Base-by-base conservation (phyloP, 768 basidiomycete genomes). In the Tephrocybe sp. region DNA sequence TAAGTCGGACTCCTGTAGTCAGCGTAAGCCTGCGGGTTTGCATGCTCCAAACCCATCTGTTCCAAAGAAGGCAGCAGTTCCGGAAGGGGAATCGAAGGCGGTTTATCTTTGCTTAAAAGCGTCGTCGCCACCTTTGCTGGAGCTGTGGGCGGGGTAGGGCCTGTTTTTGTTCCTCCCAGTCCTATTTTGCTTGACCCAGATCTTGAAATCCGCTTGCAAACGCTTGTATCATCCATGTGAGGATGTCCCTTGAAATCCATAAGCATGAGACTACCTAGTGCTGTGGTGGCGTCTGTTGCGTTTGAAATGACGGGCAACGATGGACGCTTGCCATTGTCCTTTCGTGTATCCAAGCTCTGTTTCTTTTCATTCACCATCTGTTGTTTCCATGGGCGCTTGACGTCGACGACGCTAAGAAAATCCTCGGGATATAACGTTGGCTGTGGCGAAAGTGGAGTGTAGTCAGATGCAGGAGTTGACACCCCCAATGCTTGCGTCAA, bases 1-100 rank as follows among this genome's bases (percentile, higher is more conserved):
- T 91, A 91, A 5, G 89, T 91, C 14, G 89, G 87, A 60, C 89
- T 89, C 54, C 82, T 74, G 54, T 91, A 90, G 42, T 79, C 80
- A 5, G 72, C 78, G 65, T 78, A 87, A 3, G 75, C 82, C 47
- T 83, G 78, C 4, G 80, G 77, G 50, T 86, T 79, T 2, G 70
- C 65, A 53, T 86, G 84, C 39, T 80, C 76, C 61, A 90, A 63
- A 43, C 78, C 88, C 87, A 91, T 87, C 67, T 90, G 89, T 8
- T 86, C 72, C 46, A 91, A 64, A 20, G 87, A 87, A 10, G 87
- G 88, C 36, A 89, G 63, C 17, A 82, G 77, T 13, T 86, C 86
- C 2, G 89, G 89, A 3, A 87, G 87, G 3, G 89, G 89, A n/a
- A 91, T 87, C 1, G 85, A 79, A 11, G 88, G 88, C 12, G 87